Evolutionary conservation across 2,329 filamentous ascomycete genomes (phyloP).

Genomic region (Penicillium oxalicum): DNA sequence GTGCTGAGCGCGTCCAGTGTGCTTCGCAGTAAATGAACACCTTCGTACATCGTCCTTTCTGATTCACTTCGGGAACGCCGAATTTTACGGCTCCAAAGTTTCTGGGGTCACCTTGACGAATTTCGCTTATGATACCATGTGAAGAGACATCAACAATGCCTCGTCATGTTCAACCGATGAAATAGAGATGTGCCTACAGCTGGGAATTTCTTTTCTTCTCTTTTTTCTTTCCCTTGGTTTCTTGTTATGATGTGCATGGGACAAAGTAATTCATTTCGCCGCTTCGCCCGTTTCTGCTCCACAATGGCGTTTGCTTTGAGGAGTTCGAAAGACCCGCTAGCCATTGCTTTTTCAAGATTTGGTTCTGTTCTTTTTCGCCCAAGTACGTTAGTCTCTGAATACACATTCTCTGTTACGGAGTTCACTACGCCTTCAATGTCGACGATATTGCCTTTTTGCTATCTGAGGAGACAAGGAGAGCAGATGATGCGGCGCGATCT

Average conservation of each 20-base stretch:
- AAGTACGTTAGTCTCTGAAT: no score
- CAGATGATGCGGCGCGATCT: no score
- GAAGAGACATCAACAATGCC: conserved; percentile 3
- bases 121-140: conserved; percentile 35
- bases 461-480: no score
- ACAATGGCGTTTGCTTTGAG: conserved; percentile 33
- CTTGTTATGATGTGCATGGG: conserved; percentile 17
- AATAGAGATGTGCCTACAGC: conserved; percentile 12
- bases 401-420: no score
- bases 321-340: conserved; percentile 25
- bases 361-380: no score
- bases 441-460: no score
- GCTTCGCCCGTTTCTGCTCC: conserved; percentile 21
- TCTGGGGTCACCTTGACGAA: conserved; percentile 22
- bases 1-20: conserved; percentile 48
- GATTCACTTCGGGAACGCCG: conserved; percentile 11
- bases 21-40: conserved; percentile 44
- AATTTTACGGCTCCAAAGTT: conserved; percentile 11
- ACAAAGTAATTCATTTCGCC: neutral
- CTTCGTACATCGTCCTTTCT: conserved; percentile 4
- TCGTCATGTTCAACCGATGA: neutral
- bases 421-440: no score
- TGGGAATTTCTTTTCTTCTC: conserved; percentile 21
- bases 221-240: conserved; percentile 14
- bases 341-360: neutral